Percentiles rank a stretch among this genome's conserved stretches.
These are phyloP conservation scores for Candida anutae DNA, from an alignment of 1,139 yeast genomes.

Conservation along the genomic window DNA sequence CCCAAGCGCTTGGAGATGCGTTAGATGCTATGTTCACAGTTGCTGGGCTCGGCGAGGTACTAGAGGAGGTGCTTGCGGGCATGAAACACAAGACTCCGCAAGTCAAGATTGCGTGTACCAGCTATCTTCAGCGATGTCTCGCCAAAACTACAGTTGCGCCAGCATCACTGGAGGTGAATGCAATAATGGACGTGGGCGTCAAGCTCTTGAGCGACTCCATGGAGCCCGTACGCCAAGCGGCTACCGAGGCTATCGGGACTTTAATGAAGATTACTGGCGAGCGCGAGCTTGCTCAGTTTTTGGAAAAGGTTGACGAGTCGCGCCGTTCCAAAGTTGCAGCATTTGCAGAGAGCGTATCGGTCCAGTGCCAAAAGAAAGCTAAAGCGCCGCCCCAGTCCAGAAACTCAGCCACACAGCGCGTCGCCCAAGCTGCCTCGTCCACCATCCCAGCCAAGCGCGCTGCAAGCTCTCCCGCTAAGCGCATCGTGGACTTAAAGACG, in stretches of 20 bases:
- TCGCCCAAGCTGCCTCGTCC: conserved; percentile 11
- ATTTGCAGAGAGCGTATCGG: conserved; percentile 49
- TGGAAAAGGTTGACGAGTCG: conserved; percentile 70
- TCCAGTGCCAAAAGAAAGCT: conserved; percentile 26
- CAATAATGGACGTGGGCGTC: conserved; percentile 46
- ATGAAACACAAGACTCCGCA: conserved; percentile 81
- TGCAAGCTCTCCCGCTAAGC: conserved; percentile 60
- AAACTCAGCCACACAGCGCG: conserved; percentile 8
- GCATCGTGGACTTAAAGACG: conserved; percentile 23
- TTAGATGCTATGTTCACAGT: conserved; percentile 54
- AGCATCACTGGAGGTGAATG: conserved; percentile 43
- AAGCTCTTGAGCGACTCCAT: conserved; percentile 74
- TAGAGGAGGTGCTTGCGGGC: conserved; percentile 52
- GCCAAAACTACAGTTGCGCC: conserved; percentile 45
- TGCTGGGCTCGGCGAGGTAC: conserved; percentile 48
- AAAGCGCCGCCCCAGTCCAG: conserved; percentile 6
- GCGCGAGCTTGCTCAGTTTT: conserved; percentile 49
- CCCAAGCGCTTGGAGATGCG: conserved; percentile 60
- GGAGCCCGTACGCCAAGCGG: conserved; percentile 75
- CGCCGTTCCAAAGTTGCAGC: conserved; percentile 62
- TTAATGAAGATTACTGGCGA: conserved; percentile 78
- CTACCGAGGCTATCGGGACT: conserved; percentile 75
- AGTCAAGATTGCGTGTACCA: conserved; percentile 62
- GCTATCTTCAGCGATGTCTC: conserved; percentile 60
- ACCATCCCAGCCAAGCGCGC: conserved; percentile 54